A percentile compares a stretch with the other conserved stretches of the same genome.
phyloP scores from a whole-genome alignment of 768 basidiomycete genomes.

The Leccinum uliginosum region DNA sequence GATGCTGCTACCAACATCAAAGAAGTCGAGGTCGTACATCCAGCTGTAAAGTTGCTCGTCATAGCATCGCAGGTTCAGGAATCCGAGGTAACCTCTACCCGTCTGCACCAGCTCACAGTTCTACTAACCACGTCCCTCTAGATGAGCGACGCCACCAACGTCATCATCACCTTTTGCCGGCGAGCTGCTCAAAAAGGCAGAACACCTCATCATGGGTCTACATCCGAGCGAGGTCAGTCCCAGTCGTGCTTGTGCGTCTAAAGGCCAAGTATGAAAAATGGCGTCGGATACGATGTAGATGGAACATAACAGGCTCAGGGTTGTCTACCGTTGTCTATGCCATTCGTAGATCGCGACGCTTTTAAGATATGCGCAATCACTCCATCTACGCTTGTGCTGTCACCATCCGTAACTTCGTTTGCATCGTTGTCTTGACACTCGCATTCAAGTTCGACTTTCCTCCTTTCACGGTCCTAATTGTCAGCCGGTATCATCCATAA shows the following conservation, averaged over 20 bases:
- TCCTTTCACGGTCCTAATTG: constrained; percentile 98
- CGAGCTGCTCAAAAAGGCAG: constrained; percentile 90
- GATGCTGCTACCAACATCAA: constrained; percentile 98
- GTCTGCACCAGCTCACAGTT: not conserved
- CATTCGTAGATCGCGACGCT: constrained; percentile 96
- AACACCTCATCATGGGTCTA: constrained; percentile 91
- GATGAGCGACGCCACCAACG: constrained; percentile 98
- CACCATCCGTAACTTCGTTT: constrained; percentile 98
- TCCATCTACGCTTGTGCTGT: constrained; percentile 96
- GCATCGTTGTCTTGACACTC: constrained; percentile 93
- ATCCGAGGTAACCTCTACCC: constrained; percentile 63
- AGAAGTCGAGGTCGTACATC: constrained; percentile 98
- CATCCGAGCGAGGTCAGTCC: constrained; percentile 96
- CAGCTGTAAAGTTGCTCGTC: constrained; percentile 95
- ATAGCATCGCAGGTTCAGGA: constrained; percentile 98
- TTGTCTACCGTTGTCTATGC: constrained; percentile 99
- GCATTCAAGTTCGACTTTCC: constrained; percentile 98
- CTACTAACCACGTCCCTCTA: constrained; percentile 25
- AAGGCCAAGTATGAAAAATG: too few species aligned
- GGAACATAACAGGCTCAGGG: too few species aligned
- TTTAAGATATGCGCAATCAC: constrained; percentile 99
- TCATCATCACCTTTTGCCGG: constrained; percentile 93
- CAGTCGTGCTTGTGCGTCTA: too few species aligned
- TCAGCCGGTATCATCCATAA: constrained; percentile 99
- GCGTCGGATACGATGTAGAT: too few species aligned